Percentiles rank a stretch among this genome's conserved stretches.
Evolutionary conservation across 768 basidiomycete genomes (phyloP).

Genomic region (Pulveroboletus frians): DNA sequence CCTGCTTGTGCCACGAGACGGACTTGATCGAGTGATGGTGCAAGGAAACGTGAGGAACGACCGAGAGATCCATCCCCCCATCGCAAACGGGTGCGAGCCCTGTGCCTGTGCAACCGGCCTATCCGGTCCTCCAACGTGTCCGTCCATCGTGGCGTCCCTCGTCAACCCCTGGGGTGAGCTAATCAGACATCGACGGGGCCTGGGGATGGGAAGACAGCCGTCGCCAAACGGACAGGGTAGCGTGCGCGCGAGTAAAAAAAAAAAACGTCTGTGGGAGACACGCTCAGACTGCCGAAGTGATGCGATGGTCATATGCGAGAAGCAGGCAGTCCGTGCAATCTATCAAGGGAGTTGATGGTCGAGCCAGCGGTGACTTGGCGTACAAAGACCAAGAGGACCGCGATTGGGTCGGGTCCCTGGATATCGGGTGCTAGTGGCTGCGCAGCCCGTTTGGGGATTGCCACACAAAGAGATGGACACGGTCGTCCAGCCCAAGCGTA

Average conservation of each 20-base stretch:
- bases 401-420: slow-evolving; percentile 16
- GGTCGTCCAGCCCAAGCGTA: too few species aligned
- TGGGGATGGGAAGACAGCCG: slow-evolving; percentile 12
- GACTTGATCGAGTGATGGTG: slow-evolving; percentile 5
- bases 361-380: slow-evolving; percentile 11
- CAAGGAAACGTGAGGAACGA: not conserved
- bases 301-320: not conserved
- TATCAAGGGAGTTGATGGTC: not conserved
- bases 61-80: not conserved
- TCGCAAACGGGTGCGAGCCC: slow-evolving; percentile 8
- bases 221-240: slow-evolving; percentile 11
- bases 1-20: not conserved
- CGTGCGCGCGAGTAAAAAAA: slow-evolving; percentile 12
- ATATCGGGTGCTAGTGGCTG: not conserved
- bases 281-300: not conserved
- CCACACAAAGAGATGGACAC: too few species aligned
- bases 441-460: slow-evolving; percentile 7
- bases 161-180: not conserved
- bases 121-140: not conserved
- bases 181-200: not conserved
- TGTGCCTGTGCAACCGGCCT: slow-evolving; percentile 1
- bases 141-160: slow-evolving; percentile 16
- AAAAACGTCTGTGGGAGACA: not conserved
- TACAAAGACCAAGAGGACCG: slow-evolving; percentile 1
- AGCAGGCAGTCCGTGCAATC: not conserved